These are phyloP conservation scores for Mortierella sp. DNA, from an alignment of 371 early-diverging fungal species.

Conservation along the genomic window DNA sequence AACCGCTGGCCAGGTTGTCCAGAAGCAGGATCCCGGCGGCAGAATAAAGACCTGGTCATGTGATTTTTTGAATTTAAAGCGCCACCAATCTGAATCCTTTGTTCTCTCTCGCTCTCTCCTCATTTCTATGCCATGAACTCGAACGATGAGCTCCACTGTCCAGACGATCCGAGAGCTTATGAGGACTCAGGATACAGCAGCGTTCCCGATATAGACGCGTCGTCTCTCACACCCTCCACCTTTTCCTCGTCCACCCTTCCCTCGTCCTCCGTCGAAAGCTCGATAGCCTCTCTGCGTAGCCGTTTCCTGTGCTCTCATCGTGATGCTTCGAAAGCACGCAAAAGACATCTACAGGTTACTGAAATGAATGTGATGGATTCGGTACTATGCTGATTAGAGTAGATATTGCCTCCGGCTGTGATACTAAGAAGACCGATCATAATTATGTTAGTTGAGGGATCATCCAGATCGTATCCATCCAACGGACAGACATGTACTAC, in stretches of 20 bases:
- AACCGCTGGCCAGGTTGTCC: background rate
- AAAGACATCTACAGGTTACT: no score
- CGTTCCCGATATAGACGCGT: conserved; percentile 15
- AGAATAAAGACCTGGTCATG: no score
- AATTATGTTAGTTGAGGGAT: conserved; percentile 9
- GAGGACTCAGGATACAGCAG: conserved; percentile 22
- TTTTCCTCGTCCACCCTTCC: background rate
- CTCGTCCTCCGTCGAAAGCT: background rate
- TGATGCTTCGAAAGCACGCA: no score
- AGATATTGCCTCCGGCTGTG: no score
- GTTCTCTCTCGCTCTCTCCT: no score
- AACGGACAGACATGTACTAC: conserved; percentile 32
- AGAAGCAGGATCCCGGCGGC: background rate
- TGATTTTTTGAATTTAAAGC: no score
- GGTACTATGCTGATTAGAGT: no score
- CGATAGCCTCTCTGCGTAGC: background rate
- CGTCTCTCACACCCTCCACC: conserved; percentile 7
- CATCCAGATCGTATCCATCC: conserved; percentile 45
- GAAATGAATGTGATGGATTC: no score
- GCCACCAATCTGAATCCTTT: no score
- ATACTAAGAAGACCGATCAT: background rate
- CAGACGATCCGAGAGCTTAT: background rate
- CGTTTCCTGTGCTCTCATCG: background rate
- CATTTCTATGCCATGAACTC: conserved; percentile 5
- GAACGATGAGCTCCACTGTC: background rate